Evolutionary conservation across 2,329 filamentous ascomycete genomes (phyloP).

Genomic region (Cryphonectria naterciae): DNA sequence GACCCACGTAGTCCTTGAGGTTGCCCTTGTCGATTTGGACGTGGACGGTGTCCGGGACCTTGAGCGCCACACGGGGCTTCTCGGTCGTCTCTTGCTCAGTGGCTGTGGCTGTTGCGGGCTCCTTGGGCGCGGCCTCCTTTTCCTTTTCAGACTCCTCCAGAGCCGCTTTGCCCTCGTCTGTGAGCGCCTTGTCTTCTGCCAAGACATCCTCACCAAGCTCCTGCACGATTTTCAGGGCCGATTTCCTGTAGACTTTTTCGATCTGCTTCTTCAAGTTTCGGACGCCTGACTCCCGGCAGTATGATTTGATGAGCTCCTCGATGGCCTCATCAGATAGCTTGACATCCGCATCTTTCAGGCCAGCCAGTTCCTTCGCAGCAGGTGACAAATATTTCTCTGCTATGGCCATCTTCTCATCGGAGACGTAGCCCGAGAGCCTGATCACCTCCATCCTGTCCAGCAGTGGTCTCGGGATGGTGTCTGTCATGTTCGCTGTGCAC

Average conservation of each 20-base stretch:
- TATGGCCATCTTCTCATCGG: conserved; percentile 99
- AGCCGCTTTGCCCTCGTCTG: conserved; percentile 82
- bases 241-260: conserved; percentile 97
- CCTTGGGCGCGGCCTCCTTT: conserved; percentile 43
- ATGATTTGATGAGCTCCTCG: conserved; percentile 96
- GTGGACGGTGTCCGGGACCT: conserved; percentile 85
- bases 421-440: conserved; percentile 91
- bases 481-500: conserved; percentile 98
- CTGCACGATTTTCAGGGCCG: conserved; percentile 94
- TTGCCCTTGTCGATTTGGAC: conserved; percentile 87
- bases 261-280: conserved; percentile 99
- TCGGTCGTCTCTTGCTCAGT: conserved; percentile 69
- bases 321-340: conserved; percentile 84
- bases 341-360: conserved; percentile 90
- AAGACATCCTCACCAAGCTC: conserved; percentile 86
- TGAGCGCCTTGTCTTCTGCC: conserved; percentile 79
- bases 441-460: conserved; percentile 98
- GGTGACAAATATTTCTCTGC: conserved; percentile 91
- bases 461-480: conserved; percentile 92
- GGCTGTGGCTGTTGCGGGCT: conserved; percentile 34
- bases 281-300: conserved; percentile 95
- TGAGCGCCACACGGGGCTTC: conserved; percentile 73
- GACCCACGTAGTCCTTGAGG: conserved; percentile 94
- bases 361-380: conserved; percentile 90
- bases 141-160: conserved; percentile 73